A percentile compares a stretch with the other conserved stretches of the same genome.
These are phyloP conservation scores for Cordyceps farinosa DNA, from an alignment of 2,329 filamentous ascomycete genomes.

Conservation along the genomic window DNA sequence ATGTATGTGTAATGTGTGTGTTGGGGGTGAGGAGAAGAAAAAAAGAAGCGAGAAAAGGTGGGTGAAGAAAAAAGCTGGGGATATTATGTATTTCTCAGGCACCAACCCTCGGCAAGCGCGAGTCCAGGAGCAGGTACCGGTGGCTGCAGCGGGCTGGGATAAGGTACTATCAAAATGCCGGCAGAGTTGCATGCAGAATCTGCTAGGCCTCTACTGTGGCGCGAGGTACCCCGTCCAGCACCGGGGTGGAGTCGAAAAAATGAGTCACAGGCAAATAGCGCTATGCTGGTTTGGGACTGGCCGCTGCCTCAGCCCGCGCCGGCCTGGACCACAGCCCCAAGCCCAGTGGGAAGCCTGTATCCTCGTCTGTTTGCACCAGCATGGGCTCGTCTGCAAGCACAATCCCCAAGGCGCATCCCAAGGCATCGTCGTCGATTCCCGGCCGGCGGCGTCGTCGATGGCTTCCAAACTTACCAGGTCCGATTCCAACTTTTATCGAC, in stretches of 20 bases:
- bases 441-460: neutral
- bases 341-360: neutral
- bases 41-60: slow-evolving; percentile 28
- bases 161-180: neutral
- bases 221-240: neutral
- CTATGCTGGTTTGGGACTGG: slow-evolving; percentile 12
- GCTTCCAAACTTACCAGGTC: neutral
- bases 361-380: neutral
- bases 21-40: slow-evolving; percentile 36
- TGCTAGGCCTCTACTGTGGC: slow-evolving; percentile 2
- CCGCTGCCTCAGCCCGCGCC: slow-evolving; percentile 12
- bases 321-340: slow-evolving; percentile 5
- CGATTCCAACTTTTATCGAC: slow-evolving; percentile 5
- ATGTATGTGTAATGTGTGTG: slow-evolving; percentile 30
- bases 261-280: slow-evolving; percentile 15
- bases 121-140: slow-evolving; percentile 20
- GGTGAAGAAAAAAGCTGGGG: slow-evolving; percentile 25
- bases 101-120: slow-evolving; percentile 31
- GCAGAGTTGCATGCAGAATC: neutral
- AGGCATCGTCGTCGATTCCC: neutral
- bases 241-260: slow-evolving; percentile 9
- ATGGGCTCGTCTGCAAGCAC: neutral
- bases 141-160: neutral
- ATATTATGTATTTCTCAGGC: slow-evolving; percentile 47
- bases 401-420: slow-evolving; percentile 1